phyloP scores from a whole-genome alignment of 805 yeast genomes.

The Kodamaea kakaduensis region DNA sequence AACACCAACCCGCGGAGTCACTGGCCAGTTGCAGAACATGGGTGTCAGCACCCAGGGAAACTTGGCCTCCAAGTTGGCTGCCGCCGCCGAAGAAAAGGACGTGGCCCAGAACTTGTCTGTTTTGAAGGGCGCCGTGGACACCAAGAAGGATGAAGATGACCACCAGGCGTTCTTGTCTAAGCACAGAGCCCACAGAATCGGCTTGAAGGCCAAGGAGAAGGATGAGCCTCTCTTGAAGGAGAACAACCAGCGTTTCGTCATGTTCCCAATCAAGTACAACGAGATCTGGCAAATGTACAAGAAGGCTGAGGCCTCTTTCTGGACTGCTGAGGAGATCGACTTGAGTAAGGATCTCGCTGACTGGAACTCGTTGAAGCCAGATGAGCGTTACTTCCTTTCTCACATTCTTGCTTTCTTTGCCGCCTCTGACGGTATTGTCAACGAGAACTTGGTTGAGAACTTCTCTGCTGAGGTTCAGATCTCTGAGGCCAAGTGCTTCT shows the following conservation, averaged over 20 bases:
- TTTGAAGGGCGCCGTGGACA: slow-evolving; percentile 18
- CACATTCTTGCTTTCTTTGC: slow-evolving; percentile 96
- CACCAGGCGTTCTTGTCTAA: slow-evolving; percentile 56
- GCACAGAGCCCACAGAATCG: slow-evolving; percentile 69
- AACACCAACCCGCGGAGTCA: slow-evolving; percentile 50
- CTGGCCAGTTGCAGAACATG: slow-evolving; percentile 35
- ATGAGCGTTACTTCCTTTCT: slow-evolving; percentile 89
- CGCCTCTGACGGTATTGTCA: slow-evolving; percentile 97
- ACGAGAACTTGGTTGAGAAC: slow-evolving; percentile 95
- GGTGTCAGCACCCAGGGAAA: no score
- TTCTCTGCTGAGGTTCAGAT: slow-evolving; percentile 95
- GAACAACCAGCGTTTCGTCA: slow-evolving; percentile 83
- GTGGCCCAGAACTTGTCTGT: slow-evolving; percentile 18
- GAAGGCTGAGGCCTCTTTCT: slow-evolving; percentile 98
- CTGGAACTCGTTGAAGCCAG: slow-evolving; percentile 89
- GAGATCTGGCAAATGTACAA: slow-evolving; percentile 99
- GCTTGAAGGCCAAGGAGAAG: slow-evolving; percentile 69
- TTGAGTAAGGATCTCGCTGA: slow-evolving; percentile 86
- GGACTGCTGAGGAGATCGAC: slow-evolving; percentile 99
- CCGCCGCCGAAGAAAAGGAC: slow-evolving; percentile 36
- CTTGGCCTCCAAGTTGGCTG: slow-evolving; percentile 43
- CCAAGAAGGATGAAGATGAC: slow-evolving; percentile 22
- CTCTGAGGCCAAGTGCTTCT: slow-evolving; percentile 97
- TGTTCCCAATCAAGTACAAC: slow-evolving; percentile 94
- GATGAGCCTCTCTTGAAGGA: slow-evolving; percentile 86